phyloP scores from a whole-genome alignment of 495 filamentous ascomycete genomes.

The Daldinia loculata region DNA sequence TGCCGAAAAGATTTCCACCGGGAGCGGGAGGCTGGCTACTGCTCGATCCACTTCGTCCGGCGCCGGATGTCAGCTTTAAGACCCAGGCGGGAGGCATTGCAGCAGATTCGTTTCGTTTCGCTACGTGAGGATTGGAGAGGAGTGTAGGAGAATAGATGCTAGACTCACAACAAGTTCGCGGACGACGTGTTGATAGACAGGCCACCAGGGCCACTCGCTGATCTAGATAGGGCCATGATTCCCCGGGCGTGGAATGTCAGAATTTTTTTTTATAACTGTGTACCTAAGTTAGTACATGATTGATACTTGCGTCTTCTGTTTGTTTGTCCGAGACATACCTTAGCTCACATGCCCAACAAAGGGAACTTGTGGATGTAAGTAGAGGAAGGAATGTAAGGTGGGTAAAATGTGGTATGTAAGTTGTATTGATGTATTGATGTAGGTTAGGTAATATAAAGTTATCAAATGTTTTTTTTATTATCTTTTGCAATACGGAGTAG shows the following conservation, averaged over 20 bases:
- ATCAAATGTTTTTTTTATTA: slow-evolving; percentile 1
- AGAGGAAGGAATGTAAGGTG: neutral
- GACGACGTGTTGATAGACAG: slow-evolving; percentile 82
- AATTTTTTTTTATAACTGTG: neutral
- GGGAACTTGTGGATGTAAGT: neutral
- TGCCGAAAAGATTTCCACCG: slow-evolving; percentile 31
- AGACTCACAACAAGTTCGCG: slow-evolving; percentile 70
- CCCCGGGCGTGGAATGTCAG: slow-evolving; percentile 19
- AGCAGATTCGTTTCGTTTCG: neutral
- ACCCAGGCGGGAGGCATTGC: slow-evolving; percentile 16
- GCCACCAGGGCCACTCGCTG: slow-evolving; percentile 71
- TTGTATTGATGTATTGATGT: neutral
- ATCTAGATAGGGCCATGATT: slow-evolving; percentile 62
- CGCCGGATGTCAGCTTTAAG: slow-evolving; percentile 17
- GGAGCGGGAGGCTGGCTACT: slow-evolving; percentile 52
- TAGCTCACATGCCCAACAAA: neutral
- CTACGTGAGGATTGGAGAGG: slow-evolving; percentile 8
- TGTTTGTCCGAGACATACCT: neutral
- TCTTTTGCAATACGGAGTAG: neutral
- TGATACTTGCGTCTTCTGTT: neutral
- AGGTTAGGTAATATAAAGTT: neutral
- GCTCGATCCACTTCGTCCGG: slow-evolving; percentile 47
- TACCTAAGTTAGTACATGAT: neutral
- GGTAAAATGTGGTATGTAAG: neutral
- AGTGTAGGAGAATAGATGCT: neutral